Percentiles rank a stretch among this genome's conserved stretches.
phyloP scores from a whole-genome alignment of 208 protist genomes.

The Acanthamoeba lugdunensis region DNA sequence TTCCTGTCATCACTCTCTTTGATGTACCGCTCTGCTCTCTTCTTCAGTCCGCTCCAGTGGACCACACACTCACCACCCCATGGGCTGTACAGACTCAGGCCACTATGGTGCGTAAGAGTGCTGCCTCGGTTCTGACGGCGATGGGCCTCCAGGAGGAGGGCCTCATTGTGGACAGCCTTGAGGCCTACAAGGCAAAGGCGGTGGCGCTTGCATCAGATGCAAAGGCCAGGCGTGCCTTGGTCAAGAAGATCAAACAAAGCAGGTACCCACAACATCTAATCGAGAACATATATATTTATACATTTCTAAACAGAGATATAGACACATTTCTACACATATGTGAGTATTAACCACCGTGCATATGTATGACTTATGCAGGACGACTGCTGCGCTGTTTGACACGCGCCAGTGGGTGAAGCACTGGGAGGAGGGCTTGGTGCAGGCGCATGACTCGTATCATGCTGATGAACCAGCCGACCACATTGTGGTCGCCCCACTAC shows the following conservation, averaged over 20 bases:
- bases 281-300: too few species aligned
- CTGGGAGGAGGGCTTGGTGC: not conserved
- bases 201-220: not conserved
- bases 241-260: not conserved
- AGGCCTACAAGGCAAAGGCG: slow-evolving; percentile 28
- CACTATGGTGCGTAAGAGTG: not conserved
- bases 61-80: too few species aligned
- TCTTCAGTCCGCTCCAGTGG: too few species aligned
- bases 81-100: too few species aligned
- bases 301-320: too few species aligned
- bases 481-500: not conserved
- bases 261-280: too few species aligned
- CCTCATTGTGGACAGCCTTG: not conserved
- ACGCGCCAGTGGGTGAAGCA: not conserved
- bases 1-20: slow-evolving; percentile 6
- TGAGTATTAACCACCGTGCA: too few species aligned
- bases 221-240: not conserved
- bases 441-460: not conserved
- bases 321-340: too few species aligned
- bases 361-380: not conserved
- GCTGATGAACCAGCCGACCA: not conserved
- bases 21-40: too few species aligned
- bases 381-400: not conserved
- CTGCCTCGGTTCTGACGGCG: not conserved
- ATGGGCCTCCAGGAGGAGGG: slow-evolving; percentile 18